These are phyloP conservation scores for Hypoxylon sp. DNA, from an alignment of 2,329 filamentous ascomycete species.

Conservation along the genomic window DNA sequence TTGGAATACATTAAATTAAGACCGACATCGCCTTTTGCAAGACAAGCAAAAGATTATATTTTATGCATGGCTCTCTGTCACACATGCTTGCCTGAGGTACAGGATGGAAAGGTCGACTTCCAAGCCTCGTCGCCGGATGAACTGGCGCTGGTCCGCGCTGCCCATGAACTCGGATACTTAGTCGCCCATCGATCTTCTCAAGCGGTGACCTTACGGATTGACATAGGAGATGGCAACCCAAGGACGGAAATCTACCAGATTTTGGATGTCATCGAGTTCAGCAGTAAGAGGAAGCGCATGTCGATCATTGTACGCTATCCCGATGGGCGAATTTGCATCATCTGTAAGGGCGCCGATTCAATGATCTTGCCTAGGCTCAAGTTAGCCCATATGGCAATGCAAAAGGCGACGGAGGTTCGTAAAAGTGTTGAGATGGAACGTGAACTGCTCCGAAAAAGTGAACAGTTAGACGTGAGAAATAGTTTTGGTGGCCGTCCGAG, in stretches of 20 bases:
- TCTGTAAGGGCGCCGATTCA: constrained; percentile 93
- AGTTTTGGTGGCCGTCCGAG: constrained; percentile 70
- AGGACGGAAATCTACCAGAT: constrained; percentile 80
- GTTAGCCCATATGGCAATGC: constrained; percentile 79
- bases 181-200: constrained; percentile 81
- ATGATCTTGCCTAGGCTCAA: constrained; percentile 83
- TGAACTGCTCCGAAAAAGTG: constrained; percentile 69
- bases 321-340: constrained; percentile 83
- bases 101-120: constrained; percentile 80
- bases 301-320: constrained; percentile 90
- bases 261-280: constrained; percentile 91
- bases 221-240: constrained; percentile 56
- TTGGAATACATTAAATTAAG: constrained; percentile 82
- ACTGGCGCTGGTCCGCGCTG: constrained; percentile 85
- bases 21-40: constrained; percentile 82
- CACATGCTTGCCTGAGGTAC: constrained; percentile 87
- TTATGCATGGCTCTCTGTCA: constrained; percentile 90
- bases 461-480: constrained; percentile 68
- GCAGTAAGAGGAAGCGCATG: constrained; percentile 91
- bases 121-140: constrained; percentile 94
- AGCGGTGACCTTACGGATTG: constrained; percentile 70
- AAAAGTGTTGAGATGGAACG: constrained; percentile 72
- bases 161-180: constrained; percentile 86
- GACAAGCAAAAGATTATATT: constrained; percentile 85
- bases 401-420: constrained; percentile 79